These are phyloP conservation scores for Clonostachys rosea DNA, from an alignment of 2,329 filamentous ascomycete species.

Conservation along the genomic window DNA sequence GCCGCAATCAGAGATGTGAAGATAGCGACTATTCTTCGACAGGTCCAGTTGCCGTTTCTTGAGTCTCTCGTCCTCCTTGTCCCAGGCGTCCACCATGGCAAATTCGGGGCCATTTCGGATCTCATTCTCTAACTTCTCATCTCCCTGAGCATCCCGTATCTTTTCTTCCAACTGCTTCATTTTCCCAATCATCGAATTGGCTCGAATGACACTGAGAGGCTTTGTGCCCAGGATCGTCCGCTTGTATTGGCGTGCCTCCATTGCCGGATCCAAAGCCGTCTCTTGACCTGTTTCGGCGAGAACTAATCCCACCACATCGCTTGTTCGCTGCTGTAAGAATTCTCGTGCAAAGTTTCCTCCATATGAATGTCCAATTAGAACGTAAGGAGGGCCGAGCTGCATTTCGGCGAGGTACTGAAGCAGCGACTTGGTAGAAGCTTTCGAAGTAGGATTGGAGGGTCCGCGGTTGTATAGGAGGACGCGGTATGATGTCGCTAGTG, in stretches of 20 bases:
- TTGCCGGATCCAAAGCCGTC: constrained; percentile 4
- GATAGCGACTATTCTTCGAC: constrained; percentile 7
- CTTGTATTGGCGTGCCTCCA: constrained; percentile 9
- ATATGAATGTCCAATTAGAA: neutral
- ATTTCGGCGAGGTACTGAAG: neutral
- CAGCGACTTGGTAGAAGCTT: neutral
- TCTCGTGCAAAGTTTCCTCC: neutral
- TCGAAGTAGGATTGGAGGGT: neutral
- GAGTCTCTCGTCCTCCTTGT: constrained; percentile 10
- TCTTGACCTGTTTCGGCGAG: constrained; percentile 14
- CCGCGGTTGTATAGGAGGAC: neutral
- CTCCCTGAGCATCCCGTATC: neutral
- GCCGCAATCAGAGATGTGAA: constrained; percentile 11
- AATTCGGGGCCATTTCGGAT: constrained; percentile 3
- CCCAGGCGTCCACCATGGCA: constrained; percentile 5
- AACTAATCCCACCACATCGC: constrained; percentile 9
- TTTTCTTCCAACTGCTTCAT: constrained; percentile 8
- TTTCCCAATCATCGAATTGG: constrained; percentile 9
- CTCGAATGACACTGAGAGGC: constrained; percentile 10
- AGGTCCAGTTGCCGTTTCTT: constrained; percentile 10
- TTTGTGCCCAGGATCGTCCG: constrained; percentile 5
- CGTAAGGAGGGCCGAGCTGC: neutral
- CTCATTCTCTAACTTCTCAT: neutral
- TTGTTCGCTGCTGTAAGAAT: constrained; percentile 7
- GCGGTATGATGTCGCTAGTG: neutral